These are phyloP conservation scores for Microascus cirrosus DNA, from an alignment of 2,329 filamentous ascomycete genomes.

Conservation along the genomic window DNA sequence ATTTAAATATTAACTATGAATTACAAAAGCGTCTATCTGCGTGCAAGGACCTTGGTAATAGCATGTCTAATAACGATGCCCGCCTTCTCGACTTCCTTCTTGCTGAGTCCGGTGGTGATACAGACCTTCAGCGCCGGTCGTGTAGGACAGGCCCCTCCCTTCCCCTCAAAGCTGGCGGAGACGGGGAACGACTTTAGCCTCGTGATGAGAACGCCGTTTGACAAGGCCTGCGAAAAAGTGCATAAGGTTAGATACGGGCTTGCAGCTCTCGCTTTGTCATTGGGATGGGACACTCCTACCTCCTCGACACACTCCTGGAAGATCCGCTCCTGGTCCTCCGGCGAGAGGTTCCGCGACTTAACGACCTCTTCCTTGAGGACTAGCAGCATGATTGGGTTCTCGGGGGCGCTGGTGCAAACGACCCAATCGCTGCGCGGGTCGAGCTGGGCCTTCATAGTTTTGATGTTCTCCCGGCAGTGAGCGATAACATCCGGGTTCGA, in stretches of 20 bases:
- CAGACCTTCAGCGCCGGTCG: slow-evolving; percentile 84
- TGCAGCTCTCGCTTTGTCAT: neutral
- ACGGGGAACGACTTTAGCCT: slow-evolving; percentile 71
- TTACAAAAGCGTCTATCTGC: slow-evolving; percentile 19
- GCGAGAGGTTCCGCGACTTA: slow-evolving; percentile 52
- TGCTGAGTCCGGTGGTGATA: slow-evolving; percentile 74
- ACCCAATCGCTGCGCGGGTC: slow-evolving; percentile 94
- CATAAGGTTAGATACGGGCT: slow-evolving; percentile 8
- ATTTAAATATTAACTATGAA: neutral
- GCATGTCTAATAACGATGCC: slow-evolving; percentile 81
- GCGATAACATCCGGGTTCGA: slow-evolving; percentile 72
- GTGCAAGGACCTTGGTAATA: slow-evolving; percentile 80
- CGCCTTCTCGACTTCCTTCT: slow-evolving; percentile 93
- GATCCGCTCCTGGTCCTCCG: slow-evolving; percentile 72
- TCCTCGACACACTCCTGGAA: slow-evolving; percentile 93
- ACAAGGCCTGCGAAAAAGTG: slow-evolving; percentile 48
- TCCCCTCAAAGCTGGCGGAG: slow-evolving; percentile 48
- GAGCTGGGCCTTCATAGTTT: slow-evolving; percentile 72
- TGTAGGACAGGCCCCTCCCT: slow-evolving; percentile 59
- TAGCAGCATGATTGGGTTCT: slow-evolving; percentile 82
- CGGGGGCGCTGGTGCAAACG: slow-evolving; percentile 62
- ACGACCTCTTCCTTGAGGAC: slow-evolving; percentile 77
- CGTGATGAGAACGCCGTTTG: slow-evolving; percentile 83
- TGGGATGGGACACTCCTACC: slow-evolving; percentile 38
- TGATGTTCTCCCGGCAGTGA: slow-evolving; percentile 76